Conservation (phyloP, 2,329 filamentous ascomycete genomes). For the Ophiostoma pallidulum region DNA sequence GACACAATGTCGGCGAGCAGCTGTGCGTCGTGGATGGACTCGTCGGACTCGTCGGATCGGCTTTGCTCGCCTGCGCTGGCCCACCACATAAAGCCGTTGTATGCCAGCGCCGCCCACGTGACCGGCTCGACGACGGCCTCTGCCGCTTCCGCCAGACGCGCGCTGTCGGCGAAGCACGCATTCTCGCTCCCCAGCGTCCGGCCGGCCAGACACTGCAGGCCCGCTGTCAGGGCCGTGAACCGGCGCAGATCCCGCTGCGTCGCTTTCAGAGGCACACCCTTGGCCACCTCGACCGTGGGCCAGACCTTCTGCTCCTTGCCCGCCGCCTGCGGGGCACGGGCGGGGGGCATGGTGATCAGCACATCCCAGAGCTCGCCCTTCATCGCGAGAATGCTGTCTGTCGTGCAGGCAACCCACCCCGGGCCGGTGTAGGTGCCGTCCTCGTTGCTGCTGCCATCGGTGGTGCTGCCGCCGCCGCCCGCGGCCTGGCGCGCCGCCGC, state of each 20-base stretch:
- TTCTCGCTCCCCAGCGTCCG: slow-evolving; percentile 10
- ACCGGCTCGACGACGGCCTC: slow-evolving; percentile 52
- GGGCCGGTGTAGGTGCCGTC: slow-evolving; percentile 35
- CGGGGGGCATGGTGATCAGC: slow-evolving; percentile 68
- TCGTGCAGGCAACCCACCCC: slow-evolving; percentile 92
- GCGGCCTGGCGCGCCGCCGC: slow-evolving; percentile 17
- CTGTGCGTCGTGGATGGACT: slow-evolving; percentile 42
- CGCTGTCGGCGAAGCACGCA: too few species aligned
- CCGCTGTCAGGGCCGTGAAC: slow-evolving; percentile 58
- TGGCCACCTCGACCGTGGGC: slow-evolving; percentile 63
- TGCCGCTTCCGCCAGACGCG: slow-evolving; percentile 36
- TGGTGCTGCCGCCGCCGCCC: slow-evolving; percentile 23
- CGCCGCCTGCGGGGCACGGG: slow-evolving; percentile 40
- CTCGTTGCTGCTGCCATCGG: slow-evolving; percentile 23
- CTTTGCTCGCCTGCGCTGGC: slow-evolving; percentile 69
- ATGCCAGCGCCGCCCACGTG: slow-evolving; percentile 66
- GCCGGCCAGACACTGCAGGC: slow-evolving; percentile 41
- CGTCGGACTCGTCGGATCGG: slow-evolving; percentile 50
- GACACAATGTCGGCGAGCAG: slow-evolving; percentile 45
- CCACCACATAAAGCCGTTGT: slow-evolving; percentile 85
- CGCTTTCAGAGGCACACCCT: slow-evolving; percentile 61
- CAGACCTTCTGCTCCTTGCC: slow-evolving; percentile 56
- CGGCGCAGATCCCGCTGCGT: slow-evolving; percentile 84
- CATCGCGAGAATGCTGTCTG: slow-evolving; percentile 81
- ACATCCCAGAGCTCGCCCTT: slow-evolving; percentile 86